Evolutionary conservation across 163 green algal species (phyloP), one percentile per base, ranked within the genome.

Genomic region (Coccomyxa subellipsoidea): DNA sequence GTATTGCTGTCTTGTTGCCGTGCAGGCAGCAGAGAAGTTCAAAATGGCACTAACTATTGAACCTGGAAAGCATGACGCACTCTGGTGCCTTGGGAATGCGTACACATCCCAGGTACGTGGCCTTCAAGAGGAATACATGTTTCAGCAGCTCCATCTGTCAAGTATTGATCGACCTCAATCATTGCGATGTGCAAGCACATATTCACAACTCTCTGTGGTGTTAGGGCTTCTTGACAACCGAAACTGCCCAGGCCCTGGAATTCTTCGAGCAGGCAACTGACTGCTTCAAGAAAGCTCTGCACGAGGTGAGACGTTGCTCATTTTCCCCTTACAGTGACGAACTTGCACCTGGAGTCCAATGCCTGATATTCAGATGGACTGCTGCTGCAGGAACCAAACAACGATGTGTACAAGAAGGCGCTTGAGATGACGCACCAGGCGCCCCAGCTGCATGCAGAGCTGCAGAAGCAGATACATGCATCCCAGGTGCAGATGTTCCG

Each of bases 61-160:
- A 38, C 79, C 87, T 5, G 87, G 87, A 8, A 91, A 91, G 31
- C 88, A 95, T 75, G 95, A 99, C 75, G 93, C 95, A 5, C 88
- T 97, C 39, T 99, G 96, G 96, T 99, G 96, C 87, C 87, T 99
- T 35, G 96, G 96, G 32, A 99, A 98, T 84, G 94, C 95, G 12
- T 97, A 96, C 89, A 99, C 96, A 7, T 95, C 90, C 7, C 86
- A 95, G 90, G 93, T 91, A 54, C 72, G 85, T 15, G 36, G 6
- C 27, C 39, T 8, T n/a, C n/a, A n/a, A n/a, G n/a, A n/a, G n/a
- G n/a, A n/a, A n/a, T n/a, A n/a, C n/a, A n/a, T n/a, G n/a, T n/a
- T n/a, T n/a, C n/a, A n/a, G n/a, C n/a, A n/a, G 27, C 54, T 35
- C 31, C 34, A 18, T 75, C 2, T 69, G 18, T 70, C 1, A 31